A percentile compares a stretch with the other conserved stretches of the same genome.
Conservation (phyloP, 768 basidiomycete species). For the Brasilioporus rufonigricans region DNA sequence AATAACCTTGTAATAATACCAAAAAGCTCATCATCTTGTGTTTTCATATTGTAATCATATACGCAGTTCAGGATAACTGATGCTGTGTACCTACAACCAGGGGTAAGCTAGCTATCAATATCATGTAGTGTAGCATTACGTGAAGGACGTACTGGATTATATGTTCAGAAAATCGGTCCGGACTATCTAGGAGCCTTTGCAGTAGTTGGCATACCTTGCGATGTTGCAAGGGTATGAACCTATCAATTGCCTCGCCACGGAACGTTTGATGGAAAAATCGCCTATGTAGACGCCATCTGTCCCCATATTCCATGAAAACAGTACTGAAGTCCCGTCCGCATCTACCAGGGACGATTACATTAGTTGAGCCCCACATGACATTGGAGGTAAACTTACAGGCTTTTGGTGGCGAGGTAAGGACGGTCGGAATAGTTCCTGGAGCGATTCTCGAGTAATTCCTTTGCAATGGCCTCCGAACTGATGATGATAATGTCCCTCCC, state of each 20-base stretch:
- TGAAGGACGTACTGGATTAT: constrained; percentile 30
- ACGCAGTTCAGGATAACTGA: constrained; percentile 20
- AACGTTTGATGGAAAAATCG: constrained; percentile 29
- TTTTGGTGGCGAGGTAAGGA: constrained; percentile 30
- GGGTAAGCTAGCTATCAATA: background rate
- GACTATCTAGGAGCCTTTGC: constrained; percentile 30
- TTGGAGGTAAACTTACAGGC: constrained; percentile 1
- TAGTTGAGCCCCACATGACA: background rate
- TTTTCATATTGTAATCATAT: constrained; percentile 20
- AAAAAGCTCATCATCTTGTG: constrained; percentile 13
- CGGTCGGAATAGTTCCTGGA: constrained; percentile 52
- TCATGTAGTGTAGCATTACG: background rate
- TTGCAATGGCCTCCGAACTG: constrained; percentile 41
- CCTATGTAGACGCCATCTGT: constrained; percentile 34
- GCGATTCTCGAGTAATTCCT: constrained; percentile 47
- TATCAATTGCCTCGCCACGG: constrained; percentile 19
- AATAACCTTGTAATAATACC: constrained; percentile 5
- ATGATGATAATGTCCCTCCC: constrained; percentile 47
- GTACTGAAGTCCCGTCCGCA: constrained; percentile 24
- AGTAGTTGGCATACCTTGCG: constrained; percentile 33
- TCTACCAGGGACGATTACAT: constrained; percentile 2
- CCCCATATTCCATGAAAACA: constrained; percentile 29
- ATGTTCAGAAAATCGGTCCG: constrained; percentile 33
- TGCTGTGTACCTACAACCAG: constrained; percentile 14
- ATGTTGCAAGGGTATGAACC: constrained; percentile 30